Evolutionary conservation across 345 rosid genomes (phyloP).

Genomic region (Eucalyptus shirleyi): DNA sequence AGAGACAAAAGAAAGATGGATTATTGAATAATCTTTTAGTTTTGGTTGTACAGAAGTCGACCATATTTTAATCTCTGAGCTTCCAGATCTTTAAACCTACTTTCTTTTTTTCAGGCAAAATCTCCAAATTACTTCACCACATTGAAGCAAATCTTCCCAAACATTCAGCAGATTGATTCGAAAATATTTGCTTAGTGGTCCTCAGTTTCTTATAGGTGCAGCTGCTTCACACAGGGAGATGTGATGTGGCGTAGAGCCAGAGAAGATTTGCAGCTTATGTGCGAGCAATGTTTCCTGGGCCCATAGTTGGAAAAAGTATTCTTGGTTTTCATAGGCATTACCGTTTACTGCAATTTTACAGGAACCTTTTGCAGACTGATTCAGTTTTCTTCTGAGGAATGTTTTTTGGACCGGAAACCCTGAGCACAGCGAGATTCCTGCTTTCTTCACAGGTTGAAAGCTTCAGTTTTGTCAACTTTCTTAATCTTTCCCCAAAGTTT

Average conservation of each 20-base stretch:
- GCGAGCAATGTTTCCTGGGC: not conserved
- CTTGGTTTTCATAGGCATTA: not conserved
- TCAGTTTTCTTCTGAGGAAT: not conserved
- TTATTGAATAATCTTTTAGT: not conserved
- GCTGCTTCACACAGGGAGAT: not conserved
- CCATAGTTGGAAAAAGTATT: not conserved
- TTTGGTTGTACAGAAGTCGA: not conserved
- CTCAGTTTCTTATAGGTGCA: not conserved
- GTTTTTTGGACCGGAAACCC: not conserved
- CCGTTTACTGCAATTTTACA: not conserved
- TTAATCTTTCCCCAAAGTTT: not conserved
- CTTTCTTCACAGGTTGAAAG: not conserved
- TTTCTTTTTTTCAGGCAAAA: constrained; percentile 47
- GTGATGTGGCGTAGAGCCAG: not conserved
- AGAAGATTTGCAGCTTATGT: not conserved
- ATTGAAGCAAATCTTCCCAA: constrained; percentile 56
- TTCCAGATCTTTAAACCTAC: not conserved
- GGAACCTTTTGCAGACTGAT: not conserved
- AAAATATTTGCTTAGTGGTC: constrained; percentile 22
- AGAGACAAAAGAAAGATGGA: not conserved
- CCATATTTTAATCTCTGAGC: not conserved
- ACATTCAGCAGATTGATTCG: constrained; percentile 81
- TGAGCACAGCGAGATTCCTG: not conserved
- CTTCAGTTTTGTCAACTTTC: not conserved
- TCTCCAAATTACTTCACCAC: constrained; percentile 35